Base-by-base conservation (phyloP, 192 early-diverging fungal species). In the Backusella sp. region DNA sequence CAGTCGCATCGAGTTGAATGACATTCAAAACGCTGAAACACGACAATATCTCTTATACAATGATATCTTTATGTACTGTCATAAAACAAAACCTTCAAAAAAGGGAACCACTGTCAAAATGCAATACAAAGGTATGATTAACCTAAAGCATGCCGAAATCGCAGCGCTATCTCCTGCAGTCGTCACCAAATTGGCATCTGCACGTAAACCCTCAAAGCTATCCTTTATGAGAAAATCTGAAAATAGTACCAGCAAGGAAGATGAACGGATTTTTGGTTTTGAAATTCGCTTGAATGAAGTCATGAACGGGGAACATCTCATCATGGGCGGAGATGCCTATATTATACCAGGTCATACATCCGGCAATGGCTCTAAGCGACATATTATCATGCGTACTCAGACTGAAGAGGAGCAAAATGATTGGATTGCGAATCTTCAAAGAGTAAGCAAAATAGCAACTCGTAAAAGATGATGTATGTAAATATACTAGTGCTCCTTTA, bases 341-440 rank as follows among this genome's bases (percentile, higher is more conserved):
- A 21, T 30, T 26, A 42, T 52, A 42, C 44, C 41, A 8, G 69
- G 37, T 4, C 69, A 39, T n/a, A 41, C 41, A 17, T 26, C 37
- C 26, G 70, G 42, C 30, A 49, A 49, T 32, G 30, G 26, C 30
- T 12, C 7, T 14, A 44, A 52, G 15, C 70, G 70, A 21, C 30
- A 17, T 42, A 52, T 72, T 17, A 37, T 69, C 34, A 72, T 72
- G 70, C 36, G 70, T n/a, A 72, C 70, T 28, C 70, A 52, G 6
- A 72, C 70, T 32, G 39, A 49, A n/a, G 23, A 37, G 17, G 70
- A 72, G 26, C 70, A 72, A 21, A 44, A 72, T 44, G 39, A 19
- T 3, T 72, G 70, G 70, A 72, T 72, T 26, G 42, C 26, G 2
- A 21, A 32, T 6, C 42, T 72, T 46, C 26, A 49, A 49, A 52